phyloP scores from a whole-genome alignment of 345 rosid genomes.

The Sonneratia caseolaris region DNA sequence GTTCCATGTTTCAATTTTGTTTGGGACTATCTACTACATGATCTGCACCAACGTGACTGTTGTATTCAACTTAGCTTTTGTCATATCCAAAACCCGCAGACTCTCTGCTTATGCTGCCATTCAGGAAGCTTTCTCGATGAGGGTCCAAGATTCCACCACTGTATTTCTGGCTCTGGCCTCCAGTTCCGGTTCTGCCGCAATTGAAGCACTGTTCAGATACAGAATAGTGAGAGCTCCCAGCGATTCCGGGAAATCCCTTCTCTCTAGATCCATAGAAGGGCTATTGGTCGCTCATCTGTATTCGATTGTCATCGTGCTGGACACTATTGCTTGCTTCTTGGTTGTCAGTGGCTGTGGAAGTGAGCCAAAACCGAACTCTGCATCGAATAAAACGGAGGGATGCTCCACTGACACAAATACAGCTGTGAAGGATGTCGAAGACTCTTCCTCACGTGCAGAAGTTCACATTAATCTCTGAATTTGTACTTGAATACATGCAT shows the following conservation, averaged over 20 bases:
- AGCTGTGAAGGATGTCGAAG: not conserved
- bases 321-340: constrained; percentile 26
- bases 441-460: not conserved
- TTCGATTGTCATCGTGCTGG: constrained; percentile 28
- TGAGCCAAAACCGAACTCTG: not conserved
- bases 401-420: not conserved
- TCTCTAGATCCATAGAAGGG: constrained; percentile 20
- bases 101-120: constrained; percentile 19
- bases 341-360: constrained; percentile 14
- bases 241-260: constrained; percentile 5
- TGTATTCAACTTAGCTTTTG: constrained; percentile 27
- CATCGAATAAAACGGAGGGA: not conserved
- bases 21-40: not conserved
- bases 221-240: constrained; percentile 13
- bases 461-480: not conserved
- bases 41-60: constrained; percentile 12
- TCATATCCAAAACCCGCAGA: constrained; percentile 14
- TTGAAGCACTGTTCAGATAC: constrained; percentile 25
- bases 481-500: not conserved
- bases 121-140: constrained; percentile 14
- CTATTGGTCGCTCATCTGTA: constrained; percentile 23
- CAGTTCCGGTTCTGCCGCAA: constrained; percentile 21
- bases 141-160: constrained; percentile 13
- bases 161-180: constrained; percentile 20
- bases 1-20: not conserved